Base-by-base conservation (phyloP, 768 basidiomycete genomes). In the Nidularia pulvinata region DNA sequence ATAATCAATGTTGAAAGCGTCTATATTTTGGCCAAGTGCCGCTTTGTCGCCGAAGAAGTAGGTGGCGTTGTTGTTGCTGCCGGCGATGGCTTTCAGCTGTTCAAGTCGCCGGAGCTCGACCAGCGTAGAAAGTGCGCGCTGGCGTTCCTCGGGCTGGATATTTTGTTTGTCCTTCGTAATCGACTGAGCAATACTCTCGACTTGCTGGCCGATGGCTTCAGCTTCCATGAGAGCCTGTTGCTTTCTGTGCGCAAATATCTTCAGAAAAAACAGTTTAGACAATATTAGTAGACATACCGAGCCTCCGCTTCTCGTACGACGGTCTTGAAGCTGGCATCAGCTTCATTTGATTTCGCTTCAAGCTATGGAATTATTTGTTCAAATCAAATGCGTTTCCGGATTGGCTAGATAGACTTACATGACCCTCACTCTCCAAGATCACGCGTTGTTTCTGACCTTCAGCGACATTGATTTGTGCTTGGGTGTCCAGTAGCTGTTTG, bases 361-460 rank as follows among this genome's bases (percentile, higher is more conserved):
- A 82, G 69, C 69, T 76, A 46, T 7, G 22, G 34, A 16, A 48
- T 22, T 45, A 22, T 14, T 30, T 30, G 25, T 30, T 42, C 16
- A 19, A 19, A 13, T 13, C 50, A 32, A 30, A 47, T 50, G 11
- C 37, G 25, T 42, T 14, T 51, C 30, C 11, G 32, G 19, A 43
- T 51, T 1, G 14, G 32, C 46, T 16, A 19, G 39, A 5, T 19
- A 3, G 3, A 56, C 74, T 57, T 60, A 77, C 76, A 61, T 75
- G 75, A 37, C 78, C 82, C 62, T 84, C 81, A 59, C 75, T 77
- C 64, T 82, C 79, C 46, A 84, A 64, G 55, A 84, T 83, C 4
- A 77, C 75, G 6, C 78, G 72, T 59, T 82, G 81, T 56, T 84
- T 84, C 49, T 80, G 74, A 7, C 82, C 82, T 58, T 84, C 82